Evolutionary conservation across 371 early-diverging fungal genomes (phyloP).

Genomic region (Nematocida parisii): DNA sequence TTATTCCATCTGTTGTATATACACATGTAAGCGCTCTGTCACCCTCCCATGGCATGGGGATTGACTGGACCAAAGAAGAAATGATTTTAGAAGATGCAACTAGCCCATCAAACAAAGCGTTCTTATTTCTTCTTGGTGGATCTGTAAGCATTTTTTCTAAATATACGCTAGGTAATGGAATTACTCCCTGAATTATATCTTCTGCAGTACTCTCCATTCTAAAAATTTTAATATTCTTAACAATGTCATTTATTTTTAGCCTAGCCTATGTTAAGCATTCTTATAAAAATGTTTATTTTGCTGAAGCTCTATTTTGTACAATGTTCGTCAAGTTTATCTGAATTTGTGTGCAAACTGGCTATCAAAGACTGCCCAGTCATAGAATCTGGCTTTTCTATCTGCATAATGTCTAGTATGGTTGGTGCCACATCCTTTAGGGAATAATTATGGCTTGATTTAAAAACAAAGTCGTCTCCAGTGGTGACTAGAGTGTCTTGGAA

Average conservation of each 20-base stretch:
- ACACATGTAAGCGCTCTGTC: constrained; percentile 57
- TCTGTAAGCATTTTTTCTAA: constrained; percentile 44
- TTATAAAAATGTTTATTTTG: neutral
- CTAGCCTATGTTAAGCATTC: too few relatives aligned
- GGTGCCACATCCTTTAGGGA: constrained; percentile 95
- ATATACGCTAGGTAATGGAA: constrained; percentile 20
- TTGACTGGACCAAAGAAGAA: constrained; percentile 80
- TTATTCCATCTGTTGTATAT: constrained; percentile 45
- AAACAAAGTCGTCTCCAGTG: constrained; percentile 51
- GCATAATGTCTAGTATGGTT: constrained; percentile 86
- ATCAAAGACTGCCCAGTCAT: constrained; percentile 79
- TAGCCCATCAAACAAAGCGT: constrained; percentile 16
- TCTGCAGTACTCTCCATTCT: neutral
- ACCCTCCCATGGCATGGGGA: constrained; percentile 99
- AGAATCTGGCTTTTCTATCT: constrained; percentile 81
- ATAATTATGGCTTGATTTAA: constrained; percentile 69
- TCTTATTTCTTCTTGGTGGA: constrained; percentile 38
- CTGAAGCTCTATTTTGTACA: neutral
- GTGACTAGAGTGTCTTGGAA: constrained; percentile 54
- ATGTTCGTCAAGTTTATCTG: too few relatives aligned
- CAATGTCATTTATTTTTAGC: neutral
- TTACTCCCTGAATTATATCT: neutral
- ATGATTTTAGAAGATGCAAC: constrained; percentile 8
- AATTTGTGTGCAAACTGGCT: too few relatives aligned
- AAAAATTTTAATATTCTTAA: constrained; percentile 2